phyloP scores from a whole-genome alignment of 305 asterid species.

The Stenogyne calaminthoides region DNA sequence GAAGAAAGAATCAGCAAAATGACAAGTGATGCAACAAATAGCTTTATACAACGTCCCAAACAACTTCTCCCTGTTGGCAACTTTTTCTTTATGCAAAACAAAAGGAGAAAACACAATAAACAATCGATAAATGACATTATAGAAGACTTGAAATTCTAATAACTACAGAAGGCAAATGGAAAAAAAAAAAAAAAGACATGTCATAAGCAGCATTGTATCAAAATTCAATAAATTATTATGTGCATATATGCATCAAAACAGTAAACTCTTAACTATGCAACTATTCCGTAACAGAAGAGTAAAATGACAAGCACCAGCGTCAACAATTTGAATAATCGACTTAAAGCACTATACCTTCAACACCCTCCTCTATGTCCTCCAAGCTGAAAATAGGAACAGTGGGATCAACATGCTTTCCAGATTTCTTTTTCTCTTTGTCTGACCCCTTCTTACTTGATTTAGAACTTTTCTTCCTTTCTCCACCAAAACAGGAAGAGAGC shows the following conservation, averaged over 20 bases:
- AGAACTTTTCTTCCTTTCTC: conserved; percentile 71
- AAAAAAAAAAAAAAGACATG: background rate
- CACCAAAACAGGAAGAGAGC: conserved; percentile 69
- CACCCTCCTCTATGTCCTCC: conserved; percentile 95
- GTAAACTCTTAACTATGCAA: conserved; percentile 3
- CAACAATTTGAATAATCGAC: conserved; percentile 3
- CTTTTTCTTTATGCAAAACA: background rate
- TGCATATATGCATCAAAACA: too few species aligned
- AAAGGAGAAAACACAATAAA: conserved; percentile 5
- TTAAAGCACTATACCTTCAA: conserved; percentile 59
- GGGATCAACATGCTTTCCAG: conserved; percentile 76
- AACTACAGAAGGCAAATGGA: background rate
- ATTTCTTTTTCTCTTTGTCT: conserved; percentile 86
- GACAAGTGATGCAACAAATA: conserved; percentile 6
- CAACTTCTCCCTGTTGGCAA: background rate
- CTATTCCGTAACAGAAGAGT: background rate
- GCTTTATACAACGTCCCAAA: background rate
- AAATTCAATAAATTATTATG: conserved; percentile 1
- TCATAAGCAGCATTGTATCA: background rate
- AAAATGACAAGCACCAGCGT: conserved; percentile 14
- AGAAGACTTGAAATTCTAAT: conserved; percentile 18
- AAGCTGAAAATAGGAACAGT: conserved; percentile 83
- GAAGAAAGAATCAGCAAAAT: conserved; percentile 20
- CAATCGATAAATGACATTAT: background rate
- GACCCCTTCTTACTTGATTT: conserved; percentile 72